Evolutionary conservation across 768 basidiomycete species (phyloP), one percentile per base, ranked within the genome.

Genomic region (Kwoniella botswanensis): DNA sequence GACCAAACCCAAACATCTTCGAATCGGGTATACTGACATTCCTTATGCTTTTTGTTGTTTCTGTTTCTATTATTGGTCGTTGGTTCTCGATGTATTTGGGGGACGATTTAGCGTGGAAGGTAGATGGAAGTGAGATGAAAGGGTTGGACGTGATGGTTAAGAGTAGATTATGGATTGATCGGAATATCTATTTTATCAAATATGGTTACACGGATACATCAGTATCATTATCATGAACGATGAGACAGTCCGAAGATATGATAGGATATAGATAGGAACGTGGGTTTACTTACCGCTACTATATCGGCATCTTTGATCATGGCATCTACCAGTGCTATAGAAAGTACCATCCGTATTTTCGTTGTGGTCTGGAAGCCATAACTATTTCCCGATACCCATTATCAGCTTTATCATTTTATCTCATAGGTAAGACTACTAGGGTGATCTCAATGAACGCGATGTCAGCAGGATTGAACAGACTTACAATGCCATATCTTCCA

Each of bases 401-500:
- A 26, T n/a, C n/a, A n/a, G n/a, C n/a, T n/a, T n/a, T n/a, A n/a
- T n/a, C n/a, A n/a, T n/a, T n/a, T n/a, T n/a, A n/a, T n/a, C n/a
- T n/a, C n/a, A n/a, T n/a, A n/a, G n/a, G n/a, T n/a, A n/a, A n/a
- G n/a, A n/a, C n/a, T n/a, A n/a, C n/a, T n/a, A n/a, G n/a, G n/a
- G n/a, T n/a, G n/a, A n/a, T n/a, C n/a, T n/a, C n/a, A 35, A 35
- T 35, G 35, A 35, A 35, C 35, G 35, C 1, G 35, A 35, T 35
- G 35, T 35, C 35, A 35, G 35, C 35, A 35, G 35, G 35, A 4
- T 35, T 35, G 4, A 41, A 56, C 56, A 15, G 52, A 77, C 82
- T 68, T 62, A 83, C 82, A 82, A 76, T 13, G 80, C 82, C 75
- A 83, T 80, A 63, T 83, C 82, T 56, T 83, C 82, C 81, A 83